A percentile compares a stretch with the other conserved stretches of the same genome.
These are phyloP conservation scores for Fusarium hostae DNA, from an alignment of 2,329 filamentous ascomycete genomes.

Conservation along the genomic window DNA sequence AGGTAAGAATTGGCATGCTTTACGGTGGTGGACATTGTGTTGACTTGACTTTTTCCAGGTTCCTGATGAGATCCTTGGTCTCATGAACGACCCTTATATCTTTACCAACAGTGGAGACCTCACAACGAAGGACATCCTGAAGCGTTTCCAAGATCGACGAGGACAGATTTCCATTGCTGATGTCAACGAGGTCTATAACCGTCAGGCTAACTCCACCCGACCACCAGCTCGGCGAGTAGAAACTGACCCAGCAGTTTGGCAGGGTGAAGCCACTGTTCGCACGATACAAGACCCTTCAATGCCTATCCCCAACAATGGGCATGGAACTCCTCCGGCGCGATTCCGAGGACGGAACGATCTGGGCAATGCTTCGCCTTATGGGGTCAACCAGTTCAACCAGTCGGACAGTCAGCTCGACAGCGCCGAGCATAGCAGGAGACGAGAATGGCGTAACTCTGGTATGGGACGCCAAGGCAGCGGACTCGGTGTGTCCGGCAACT, in stretches of 20 bases:
- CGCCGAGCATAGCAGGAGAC: conserved; percentile 57
- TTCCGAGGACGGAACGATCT: conserved; percentile 60
- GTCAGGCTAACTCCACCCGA: conserved; percentile 67
- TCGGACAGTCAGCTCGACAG: conserved; percentile 55
- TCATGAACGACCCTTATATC: conserved; percentile 83
- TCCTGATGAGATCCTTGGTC: conserved; percentile 87
- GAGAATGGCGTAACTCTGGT: conserved; percentile 68
- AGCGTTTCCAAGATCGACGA: conserved; percentile 85
- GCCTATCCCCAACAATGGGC: conserved; percentile 52
- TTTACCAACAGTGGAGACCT: conserved; percentile 87
- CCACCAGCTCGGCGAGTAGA: conserved; percentile 75
- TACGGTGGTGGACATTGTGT: background rate
- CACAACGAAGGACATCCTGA: conserved; percentile 96
- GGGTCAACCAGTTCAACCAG: conserved; percentile 56
- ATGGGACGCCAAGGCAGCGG: conserved; percentile 63
- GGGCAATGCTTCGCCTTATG: conserved; percentile 57
- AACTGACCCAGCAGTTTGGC: conserved; percentile 85
- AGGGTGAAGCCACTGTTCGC: conserved; percentile 85
- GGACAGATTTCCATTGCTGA: conserved; percentile 69
- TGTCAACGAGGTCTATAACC: conserved; percentile 66
- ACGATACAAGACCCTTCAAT: conserved; percentile 73
- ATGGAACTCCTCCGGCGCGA: conserved; percentile 62
- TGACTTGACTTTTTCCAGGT: conserved; percentile 68
- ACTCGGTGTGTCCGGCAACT: conserved; percentile 60
- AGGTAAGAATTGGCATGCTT: conserved; percentile 70